phyloP scores from a whole-genome alignment of 225 moss, liverwort and hornwort species.

The Anthoceros angustus region DNA sequence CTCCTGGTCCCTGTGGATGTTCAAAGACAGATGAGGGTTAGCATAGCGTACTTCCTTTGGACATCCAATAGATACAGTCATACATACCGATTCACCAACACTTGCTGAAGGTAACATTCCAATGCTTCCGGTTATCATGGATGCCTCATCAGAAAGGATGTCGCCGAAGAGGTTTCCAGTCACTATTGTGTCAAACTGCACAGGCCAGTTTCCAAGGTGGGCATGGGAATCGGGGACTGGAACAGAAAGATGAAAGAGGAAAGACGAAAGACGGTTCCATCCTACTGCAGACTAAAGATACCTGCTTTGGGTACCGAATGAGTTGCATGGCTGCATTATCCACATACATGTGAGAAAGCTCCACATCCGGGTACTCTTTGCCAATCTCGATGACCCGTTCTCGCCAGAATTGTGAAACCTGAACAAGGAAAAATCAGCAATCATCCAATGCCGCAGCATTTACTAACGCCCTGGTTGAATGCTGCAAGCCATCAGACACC shows the following conservation, averaged over 20 bases:
- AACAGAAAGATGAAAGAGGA: neutral
- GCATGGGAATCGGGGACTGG: conserved; percentile 10
- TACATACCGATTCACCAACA: conserved; percentile 56
- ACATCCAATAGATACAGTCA: conserved; percentile 2
- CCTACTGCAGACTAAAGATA: conserved; percentile 4
- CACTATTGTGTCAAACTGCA: conserved; percentile 96
- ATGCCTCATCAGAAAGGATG: conserved; percentile 80
- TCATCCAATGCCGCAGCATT: neutral
- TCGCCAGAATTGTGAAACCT: conserved; percentile 97
- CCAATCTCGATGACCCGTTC: conserved; percentile 65
- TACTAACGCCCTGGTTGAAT: too few relatives aligned
- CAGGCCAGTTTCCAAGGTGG: neutral
- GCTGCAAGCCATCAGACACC: neutral
- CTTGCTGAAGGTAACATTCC: conserved; percentile 98
- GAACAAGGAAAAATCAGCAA: neutral
- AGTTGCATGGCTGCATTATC: conserved; percentile 99
- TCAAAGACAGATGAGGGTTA: conserved; percentile 5
- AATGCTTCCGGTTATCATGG: conserved; percentile 94
- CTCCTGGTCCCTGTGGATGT: conserved; percentile 66
- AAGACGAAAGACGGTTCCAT: neutral
- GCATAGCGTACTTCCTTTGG: neutral
- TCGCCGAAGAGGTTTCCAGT: conserved; percentile 94
- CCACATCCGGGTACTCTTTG: conserved; percentile 68
- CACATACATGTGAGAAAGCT: conserved; percentile 94
- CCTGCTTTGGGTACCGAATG: conserved; percentile 94